These are phyloP conservation scores for Nakazawaea holstii DNA, from an alignment of 805 yeast species.

Conservation along the genomic window DNA sequence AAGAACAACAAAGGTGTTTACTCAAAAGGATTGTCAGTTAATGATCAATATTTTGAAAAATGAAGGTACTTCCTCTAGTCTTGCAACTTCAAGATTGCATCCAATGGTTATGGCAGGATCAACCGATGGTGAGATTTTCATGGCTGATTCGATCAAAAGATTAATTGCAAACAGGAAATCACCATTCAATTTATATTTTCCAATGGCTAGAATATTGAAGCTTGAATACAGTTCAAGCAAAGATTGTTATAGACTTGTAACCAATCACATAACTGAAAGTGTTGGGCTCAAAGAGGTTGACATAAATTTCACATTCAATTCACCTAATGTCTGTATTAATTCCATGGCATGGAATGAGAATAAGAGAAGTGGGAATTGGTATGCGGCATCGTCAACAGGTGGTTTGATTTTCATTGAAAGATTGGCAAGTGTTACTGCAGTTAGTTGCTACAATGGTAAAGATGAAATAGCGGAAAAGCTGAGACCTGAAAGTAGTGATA, in stretches of 20 bases:
- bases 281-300: conserved; percentile 23
- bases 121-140: conserved; percentile 40
- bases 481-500: neutral
- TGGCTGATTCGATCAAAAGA: conserved; percentile 33
- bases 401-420: conserved; percentile 47
- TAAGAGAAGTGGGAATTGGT: conserved; percentile 37
- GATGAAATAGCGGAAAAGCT: neutral
- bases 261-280: conserved; percentile 29
- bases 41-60: conserved; percentile 20
- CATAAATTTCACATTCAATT: conserved; percentile 33
- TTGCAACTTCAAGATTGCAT: conserved; percentile 37
- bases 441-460: conserved; percentile 1
- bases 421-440: conserved; percentile 12
- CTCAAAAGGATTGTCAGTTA: conserved; percentile 4
- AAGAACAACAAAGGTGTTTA: conserved; percentile 3
- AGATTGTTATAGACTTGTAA: conserved; percentile 35
- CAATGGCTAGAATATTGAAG: conserved; percentile 22
- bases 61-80: conserved; percentile 32
- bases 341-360: conserved; percentile 56
- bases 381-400: conserved; percentile 44
- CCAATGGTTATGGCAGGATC: conserved; percentile 44
- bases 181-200: conserved; percentile 1
- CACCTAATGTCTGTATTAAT: conserved; percentile 45
- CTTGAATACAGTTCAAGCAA: conserved; percentile 33
- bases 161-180: conserved; percentile 15